phyloP scores from a whole-genome alignment of 192 early-diverging fungal genomes.

The Backusella circina region DNA sequence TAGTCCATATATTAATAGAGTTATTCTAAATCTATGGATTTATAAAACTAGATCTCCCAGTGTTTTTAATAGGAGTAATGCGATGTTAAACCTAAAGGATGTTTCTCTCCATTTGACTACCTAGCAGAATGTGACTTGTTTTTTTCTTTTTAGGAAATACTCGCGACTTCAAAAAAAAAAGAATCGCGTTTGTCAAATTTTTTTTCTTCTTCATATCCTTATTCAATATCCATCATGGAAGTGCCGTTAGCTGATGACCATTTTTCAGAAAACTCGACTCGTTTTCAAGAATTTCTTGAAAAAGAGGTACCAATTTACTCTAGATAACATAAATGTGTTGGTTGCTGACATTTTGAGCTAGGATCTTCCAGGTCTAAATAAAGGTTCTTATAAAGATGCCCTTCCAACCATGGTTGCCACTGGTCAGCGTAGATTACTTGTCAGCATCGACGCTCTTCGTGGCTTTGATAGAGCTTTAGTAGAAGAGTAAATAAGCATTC shows the following conservation, averaged over 20 bases:
- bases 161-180: neutral
- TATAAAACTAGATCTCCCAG: too few relatives aligned
- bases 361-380: conserved; percentile 9
- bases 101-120: too few relatives aligned
- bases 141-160: neutral
- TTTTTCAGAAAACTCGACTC: neutral
- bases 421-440: conserved; percentile 62
- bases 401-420: conserved; percentile 18
- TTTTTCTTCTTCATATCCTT: neutral
- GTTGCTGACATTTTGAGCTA: neutral
- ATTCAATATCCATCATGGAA: neutral
- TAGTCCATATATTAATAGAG: too few relatives aligned
- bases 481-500: conserved; percentile 50
- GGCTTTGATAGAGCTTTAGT: conserved; percentile 69
- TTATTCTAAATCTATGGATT: too few relatives aligned
- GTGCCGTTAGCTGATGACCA: neutral
- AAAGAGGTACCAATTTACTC: neutral
- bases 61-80: too few relatives aligned
- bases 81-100: too few relatives aligned
- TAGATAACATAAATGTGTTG: neutral
- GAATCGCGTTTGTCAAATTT: conserved; percentile 1
- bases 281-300: conserved; percentile 1
- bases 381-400: conserved; percentile 15
- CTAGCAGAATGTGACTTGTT: neutral
- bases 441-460: conserved; percentile 89